phyloP scores from a whole-genome alignment of 1,284 basidiomycete genomes.

The Fereydounia khargensis region DNA sequence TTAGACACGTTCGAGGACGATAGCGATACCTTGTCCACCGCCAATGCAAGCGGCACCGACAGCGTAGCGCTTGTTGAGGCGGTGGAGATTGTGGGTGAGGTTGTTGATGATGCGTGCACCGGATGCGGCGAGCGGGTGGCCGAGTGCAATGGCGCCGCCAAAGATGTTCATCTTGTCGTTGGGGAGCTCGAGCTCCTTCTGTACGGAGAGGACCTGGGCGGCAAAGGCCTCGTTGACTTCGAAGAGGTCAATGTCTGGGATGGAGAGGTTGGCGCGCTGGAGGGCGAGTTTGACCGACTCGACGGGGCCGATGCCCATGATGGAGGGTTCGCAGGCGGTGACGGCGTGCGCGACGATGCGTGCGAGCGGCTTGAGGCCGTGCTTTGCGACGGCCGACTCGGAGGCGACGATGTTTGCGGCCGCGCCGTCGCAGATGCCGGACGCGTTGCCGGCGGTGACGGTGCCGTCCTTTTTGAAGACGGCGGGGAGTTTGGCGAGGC shows the following conservation, averaged over 20 bases:
- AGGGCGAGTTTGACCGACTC: conserved; percentile 59
- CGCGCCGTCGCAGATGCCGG: conserved; percentile 95
- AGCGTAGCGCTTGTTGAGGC: conserved; percentile 63
- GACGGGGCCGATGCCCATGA: conserved; percentile 66
- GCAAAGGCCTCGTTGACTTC: conserved; percentile 80
- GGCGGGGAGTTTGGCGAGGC: conserved; percentile 79
- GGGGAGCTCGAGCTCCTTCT: conserved; percentile 77
- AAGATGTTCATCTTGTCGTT: conserved; percentile 63
- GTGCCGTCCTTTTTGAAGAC: conserved; percentile 85
- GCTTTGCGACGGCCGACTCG: conserved; percentile 81
- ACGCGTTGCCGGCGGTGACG: conserved; percentile 94
- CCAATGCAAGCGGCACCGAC: conserved; percentile 65
- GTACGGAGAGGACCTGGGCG: conserved; percentile 84
- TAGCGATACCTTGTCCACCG: conserved; percentile 60
- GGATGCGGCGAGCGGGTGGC: conserved; percentile 63
- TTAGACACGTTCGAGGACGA: conserved; percentile 58
- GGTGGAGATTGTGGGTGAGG: conserved; percentile 62
- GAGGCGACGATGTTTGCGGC: conserved; percentile 91
- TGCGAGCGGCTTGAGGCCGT: conserved; percentile 80
- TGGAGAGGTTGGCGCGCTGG: conserved; percentile 54
- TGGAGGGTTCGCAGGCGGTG: conserved; percentile 63
- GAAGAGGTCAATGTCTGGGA: conserved; percentile 63
- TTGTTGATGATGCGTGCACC: conserved; percentile 63
- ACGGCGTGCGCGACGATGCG: conserved; percentile 71
- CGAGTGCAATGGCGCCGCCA: conserved; percentile 61